Evolutionary conservation across 140 eudicot genomes (phyloP).

Genomic region (Flaveria floridana): DNA sequence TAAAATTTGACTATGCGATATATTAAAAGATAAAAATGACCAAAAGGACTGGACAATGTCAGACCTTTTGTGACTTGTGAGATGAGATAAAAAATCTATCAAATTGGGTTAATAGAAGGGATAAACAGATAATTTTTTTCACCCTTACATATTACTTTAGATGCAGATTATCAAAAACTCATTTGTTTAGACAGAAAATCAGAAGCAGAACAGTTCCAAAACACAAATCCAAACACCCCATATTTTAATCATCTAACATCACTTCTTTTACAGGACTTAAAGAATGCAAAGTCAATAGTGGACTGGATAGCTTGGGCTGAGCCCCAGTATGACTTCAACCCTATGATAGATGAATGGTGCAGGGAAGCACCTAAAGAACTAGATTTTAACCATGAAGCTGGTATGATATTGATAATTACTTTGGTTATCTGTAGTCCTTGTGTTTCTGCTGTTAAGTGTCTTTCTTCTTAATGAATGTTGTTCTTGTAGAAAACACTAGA

Average conservation of each 20-base stretch:
- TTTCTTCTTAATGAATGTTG: conserved; percentile 29
- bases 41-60: not conserved
- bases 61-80: conserved; percentile 7
- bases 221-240: not conserved
- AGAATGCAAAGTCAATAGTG: conserved; percentile 87
- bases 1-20: conserved; percentile 5
- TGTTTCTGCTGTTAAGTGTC: conserved; percentile 17
- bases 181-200: not conserved
- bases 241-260: conserved; percentile 19
- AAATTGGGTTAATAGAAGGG: not conserved
- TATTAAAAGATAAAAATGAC: not conserved
- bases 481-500: conserved; percentile 76
- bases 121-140: not conserved
- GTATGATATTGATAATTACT: conserved; percentile 35
- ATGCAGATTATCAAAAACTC: not conserved
- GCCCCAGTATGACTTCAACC: conserved; percentile 91
- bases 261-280: conserved; percentile 64
- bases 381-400: conserved; percentile 95
- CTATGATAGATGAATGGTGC: conserved; percentile 99
- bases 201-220: not conserved
- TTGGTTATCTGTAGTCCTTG: conserved; percentile 2
- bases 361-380: conserved; percentile 95
- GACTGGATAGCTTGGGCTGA: conserved; percentile 99
- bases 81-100: not conserved
- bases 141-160: not conserved